Conservation (phyloP, 352 stramenopile species). For the Globisporangium barbulae region DNA sequence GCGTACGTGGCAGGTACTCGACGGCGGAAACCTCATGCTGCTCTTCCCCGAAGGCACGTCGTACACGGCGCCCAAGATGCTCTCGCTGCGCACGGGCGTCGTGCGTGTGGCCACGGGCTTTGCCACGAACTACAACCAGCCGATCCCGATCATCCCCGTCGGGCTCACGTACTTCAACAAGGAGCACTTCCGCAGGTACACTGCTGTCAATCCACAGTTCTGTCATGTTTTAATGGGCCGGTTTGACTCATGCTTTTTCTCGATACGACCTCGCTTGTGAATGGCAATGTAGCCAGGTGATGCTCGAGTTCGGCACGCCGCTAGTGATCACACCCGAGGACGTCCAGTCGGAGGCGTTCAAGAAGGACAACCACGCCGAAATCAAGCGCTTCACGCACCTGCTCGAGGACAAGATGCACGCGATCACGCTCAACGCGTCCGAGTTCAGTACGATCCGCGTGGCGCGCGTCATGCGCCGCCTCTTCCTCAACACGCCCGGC, state of each 20-base stretch:
- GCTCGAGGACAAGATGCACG: conserved; percentile 41
- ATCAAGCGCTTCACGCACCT: conserved; percentile 41
- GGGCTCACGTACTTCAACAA: conserved; percentile 86
- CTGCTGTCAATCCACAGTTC: too few species aligned
- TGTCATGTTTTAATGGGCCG: too few species aligned
- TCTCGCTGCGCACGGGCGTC: conserved; percentile 68
- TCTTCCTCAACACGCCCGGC: conserved; percentile 60
- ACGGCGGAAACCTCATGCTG: conserved; percentile 63
- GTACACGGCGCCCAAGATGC: conserved; percentile 79
- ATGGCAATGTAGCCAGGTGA: conserved; percentile 39
- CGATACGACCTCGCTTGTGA: not conserved
- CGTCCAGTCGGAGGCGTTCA: conserved; percentile 32
- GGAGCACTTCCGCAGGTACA: conserved; percentile 64
- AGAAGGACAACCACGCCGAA: conserved; percentile 28
- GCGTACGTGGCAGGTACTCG: conserved; percentile 61
- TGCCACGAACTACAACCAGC: conserved; percentile 58
- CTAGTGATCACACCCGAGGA: conserved; percentile 42
- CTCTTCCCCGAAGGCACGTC: conserved; percentile 79
- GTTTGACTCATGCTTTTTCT: too few species aligned
- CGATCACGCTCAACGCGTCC: conserved; percentile 56
- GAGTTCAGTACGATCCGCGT: conserved; percentile 62
- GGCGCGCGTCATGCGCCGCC: conserved; percentile 59
- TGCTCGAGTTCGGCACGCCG: conserved; percentile 66
- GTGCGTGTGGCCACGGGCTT: conserved; percentile 73
- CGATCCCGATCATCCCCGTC: conserved; percentile 66